Evolutionary conservation across 2,329 filamentous ascomycete species (phyloP).

Genomic region (Cladosporium sp.): DNA sequence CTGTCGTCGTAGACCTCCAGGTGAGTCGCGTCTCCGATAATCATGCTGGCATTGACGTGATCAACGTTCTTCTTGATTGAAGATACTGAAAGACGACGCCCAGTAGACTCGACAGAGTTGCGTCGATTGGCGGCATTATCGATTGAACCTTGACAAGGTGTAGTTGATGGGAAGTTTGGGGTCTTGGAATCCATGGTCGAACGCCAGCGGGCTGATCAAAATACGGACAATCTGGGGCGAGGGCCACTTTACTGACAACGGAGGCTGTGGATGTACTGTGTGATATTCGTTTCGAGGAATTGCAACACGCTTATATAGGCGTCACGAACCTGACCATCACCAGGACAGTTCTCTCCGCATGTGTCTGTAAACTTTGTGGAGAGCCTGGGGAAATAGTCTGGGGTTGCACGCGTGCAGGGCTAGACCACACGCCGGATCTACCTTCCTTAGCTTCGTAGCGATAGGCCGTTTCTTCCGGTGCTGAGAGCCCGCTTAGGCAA

Average conservation of each 20-base stretch:
- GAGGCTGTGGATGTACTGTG: neutral
- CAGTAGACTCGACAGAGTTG: neutral
- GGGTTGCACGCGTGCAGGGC: neutral
- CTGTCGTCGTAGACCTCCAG: constrained; percentile 17
- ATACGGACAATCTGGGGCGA: no score
- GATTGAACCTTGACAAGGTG: neutral
- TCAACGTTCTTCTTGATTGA: constrained; percentile 19
- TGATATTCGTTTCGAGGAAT: neutral
- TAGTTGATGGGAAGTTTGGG: neutral
- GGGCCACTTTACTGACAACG: no score
- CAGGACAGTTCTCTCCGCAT: neutral
- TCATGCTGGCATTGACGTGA: constrained; percentile 15
- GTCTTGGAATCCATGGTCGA: neutral
- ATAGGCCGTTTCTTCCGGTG: neutral
- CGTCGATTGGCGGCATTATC: constrained; percentile 1
- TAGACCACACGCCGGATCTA: constrained; percentile 1
- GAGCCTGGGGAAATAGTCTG: neutral
- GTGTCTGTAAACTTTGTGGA: neutral
- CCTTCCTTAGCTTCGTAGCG: neutral
- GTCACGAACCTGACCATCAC: neutral
- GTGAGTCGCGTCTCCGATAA: constrained; percentile 17
- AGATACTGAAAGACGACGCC: constrained; percentile 7
- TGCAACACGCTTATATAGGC: neutral
- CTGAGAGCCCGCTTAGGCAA: neutral
- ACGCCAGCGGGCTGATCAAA: neutral